phyloP scores from a whole-genome alignment of 2,329 filamentous ascomycete genomes.

The Colletotrichum shisoi region DNA sequence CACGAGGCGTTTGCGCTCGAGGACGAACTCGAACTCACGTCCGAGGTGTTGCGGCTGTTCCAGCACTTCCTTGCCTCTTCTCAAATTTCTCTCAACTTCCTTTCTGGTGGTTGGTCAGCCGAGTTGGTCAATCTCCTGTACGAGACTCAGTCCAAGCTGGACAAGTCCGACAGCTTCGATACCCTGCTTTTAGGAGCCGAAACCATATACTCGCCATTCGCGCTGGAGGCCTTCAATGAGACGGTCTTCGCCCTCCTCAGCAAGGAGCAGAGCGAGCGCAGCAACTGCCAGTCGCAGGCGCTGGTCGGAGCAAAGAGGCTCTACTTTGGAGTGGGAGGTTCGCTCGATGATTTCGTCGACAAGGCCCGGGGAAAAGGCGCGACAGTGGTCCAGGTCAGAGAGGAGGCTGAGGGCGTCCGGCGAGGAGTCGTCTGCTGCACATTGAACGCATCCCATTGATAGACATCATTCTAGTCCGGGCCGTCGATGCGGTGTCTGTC shows the following conservation, averaged over 20 bases:
- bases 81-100: slow-evolving; percentile 67
- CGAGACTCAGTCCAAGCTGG: slow-evolving; percentile 39
- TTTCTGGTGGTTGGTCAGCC: slow-evolving; percentile 78
- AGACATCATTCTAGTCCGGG: slow-evolving; percentile 17
- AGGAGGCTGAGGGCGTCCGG: slow-evolving; percentile 68
- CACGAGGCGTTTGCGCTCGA: slow-evolving; percentile 58
- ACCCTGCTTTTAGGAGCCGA: slow-evolving; percentile 75
- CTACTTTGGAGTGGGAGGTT: slow-evolving; percentile 86
- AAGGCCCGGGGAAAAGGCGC: slow-evolving; percentile 60
- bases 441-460: slow-evolving; percentile 43
- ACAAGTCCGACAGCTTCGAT: slow-evolving; percentile 26
- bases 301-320: slow-evolving; percentile 79
- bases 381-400: slow-evolving; percentile 59
- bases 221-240: slow-evolving; percentile 72
- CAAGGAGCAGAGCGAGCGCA: slow-evolving; percentile 51
- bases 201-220: slow-evolving; percentile 82
- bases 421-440: slow-evolving; percentile 66
- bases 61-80: slow-evolving; percentile 57
- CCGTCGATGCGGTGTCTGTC: slow-evolving; percentile 24
- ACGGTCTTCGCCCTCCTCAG: slow-evolving; percentile 68
- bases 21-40: slow-evolving; percentile 71
- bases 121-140: slow-evolving; percentile 69
- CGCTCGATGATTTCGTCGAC: slow-evolving; percentile 75
- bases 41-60: slow-evolving; percentile 67
- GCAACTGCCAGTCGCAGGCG: slow-evolving; percentile 48